A percentile compares a stretch with the other conserved stretches of the same genome.
Evolutionary conservation across 2,329 filamentous ascomycete species (phyloP).

Genomic region (Fusarium sp.): DNA sequence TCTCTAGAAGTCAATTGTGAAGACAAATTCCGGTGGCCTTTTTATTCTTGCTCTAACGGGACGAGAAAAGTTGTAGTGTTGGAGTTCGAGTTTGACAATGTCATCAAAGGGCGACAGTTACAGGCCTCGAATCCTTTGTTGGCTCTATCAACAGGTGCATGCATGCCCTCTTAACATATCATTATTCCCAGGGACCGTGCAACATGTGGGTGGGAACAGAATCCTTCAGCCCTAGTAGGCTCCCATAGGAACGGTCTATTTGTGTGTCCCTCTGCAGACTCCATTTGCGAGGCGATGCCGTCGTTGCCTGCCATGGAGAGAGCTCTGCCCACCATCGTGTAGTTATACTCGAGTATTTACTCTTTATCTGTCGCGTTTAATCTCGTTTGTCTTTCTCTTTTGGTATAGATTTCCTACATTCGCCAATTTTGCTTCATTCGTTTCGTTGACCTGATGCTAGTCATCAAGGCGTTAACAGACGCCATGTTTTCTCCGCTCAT

Average conservation of each 20-base stretch:
- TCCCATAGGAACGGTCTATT: background rate
- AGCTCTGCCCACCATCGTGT: too few relatives aligned
- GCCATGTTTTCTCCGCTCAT: background rate
- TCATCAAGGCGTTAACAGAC: background rate
- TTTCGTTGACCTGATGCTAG: background rate
- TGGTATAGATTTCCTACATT: too few relatives aligned
- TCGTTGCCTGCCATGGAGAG: too few relatives aligned
- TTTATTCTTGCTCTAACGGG: background rate
- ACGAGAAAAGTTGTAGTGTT: background rate
- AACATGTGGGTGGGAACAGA: background rate
- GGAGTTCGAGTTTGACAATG: background rate
- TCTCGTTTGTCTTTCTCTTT: too few relatives aligned
- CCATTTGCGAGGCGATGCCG: background rate
- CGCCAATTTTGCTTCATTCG: background rate
- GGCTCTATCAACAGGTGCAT: background rate
- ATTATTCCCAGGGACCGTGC: background rate
- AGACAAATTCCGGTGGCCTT: background rate
- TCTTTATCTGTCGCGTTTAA: too few relatives aligned
- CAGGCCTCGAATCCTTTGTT: constrained; percentile 15
- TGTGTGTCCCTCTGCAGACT: background rate
- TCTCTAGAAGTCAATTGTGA: background rate
- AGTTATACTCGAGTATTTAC: too few relatives aligned
- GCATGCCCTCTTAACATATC: background rate
- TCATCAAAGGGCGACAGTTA: background rate
- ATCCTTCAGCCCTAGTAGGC: background rate